phyloP scores from a whole-genome alignment of 768 basidiomycete species.

The Termitomyces sp. region DNA sequence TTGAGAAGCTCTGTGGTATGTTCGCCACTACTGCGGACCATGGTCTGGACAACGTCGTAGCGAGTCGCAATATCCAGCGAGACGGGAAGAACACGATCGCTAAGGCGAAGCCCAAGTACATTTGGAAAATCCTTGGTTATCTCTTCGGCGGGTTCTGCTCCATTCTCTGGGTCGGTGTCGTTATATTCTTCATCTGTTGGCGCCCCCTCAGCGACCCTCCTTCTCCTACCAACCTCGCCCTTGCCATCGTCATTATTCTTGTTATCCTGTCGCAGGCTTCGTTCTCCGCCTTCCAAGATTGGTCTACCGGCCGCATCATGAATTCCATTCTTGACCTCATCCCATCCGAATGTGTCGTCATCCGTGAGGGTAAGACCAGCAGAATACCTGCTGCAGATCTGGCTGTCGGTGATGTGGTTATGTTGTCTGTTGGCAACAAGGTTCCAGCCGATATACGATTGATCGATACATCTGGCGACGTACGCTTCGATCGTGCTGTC shows the following conservation, averaged over 20 bases:
- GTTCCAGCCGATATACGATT: slow-evolving; percentile 45
- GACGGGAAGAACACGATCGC: slow-evolving; percentile 18
- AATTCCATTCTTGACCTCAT: slow-evolving; percentile 19
- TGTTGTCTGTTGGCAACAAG: slow-evolving; percentile 17
- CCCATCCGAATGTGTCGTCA: slow-evolving; percentile 17
- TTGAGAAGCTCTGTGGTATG: slow-evolving; percentile 13
- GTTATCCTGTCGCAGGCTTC: slow-evolving; percentile 15
- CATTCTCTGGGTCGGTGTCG: slow-evolving; percentile 18
- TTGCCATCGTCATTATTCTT: slow-evolving; percentile 15
- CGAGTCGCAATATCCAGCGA: slow-evolving; percentile 14
- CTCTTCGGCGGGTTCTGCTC: slow-evolving; percentile 21
- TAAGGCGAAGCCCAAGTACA: slow-evolving; percentile 15
- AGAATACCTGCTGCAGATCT: slow-evolving; percentile 16
- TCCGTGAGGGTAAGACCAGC: slow-evolving; percentile 15
- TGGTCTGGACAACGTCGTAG: slow-evolving; percentile 15
- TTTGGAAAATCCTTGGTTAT: slow-evolving; percentile 16
- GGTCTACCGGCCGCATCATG: slow-evolving; percentile 19
- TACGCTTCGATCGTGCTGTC: slow-evolving; percentile 51
- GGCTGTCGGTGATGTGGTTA: slow-evolving; percentile 16
- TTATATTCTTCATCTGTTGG: slow-evolving; percentile 20
- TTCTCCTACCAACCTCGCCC: slow-evolving; percentile 18
- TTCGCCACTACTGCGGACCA: slow-evolving; percentile 12
- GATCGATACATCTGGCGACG: slow-evolving; percentile 47
- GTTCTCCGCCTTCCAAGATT: slow-evolving; percentile 17
- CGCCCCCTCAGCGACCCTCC: slow-evolving; percentile 10